Conservation (phyloP, 2,329 filamentous ascomycete species). For the Verruconis gallopava region DNA sequence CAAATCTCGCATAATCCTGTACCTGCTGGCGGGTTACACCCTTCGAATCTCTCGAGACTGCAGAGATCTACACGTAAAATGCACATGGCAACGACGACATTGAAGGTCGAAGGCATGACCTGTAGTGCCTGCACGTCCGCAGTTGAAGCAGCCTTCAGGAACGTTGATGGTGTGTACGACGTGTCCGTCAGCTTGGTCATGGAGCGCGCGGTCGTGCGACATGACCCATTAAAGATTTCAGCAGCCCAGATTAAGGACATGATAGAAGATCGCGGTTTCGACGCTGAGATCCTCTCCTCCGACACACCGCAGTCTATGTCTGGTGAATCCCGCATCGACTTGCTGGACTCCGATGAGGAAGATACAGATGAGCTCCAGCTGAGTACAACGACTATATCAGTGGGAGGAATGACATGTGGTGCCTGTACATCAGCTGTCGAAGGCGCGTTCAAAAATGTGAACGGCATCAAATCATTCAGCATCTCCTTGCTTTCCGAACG, state of each 20-base stretch:
- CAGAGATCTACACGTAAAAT: too few relatives aligned
- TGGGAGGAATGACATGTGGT: conserved; percentile 85
- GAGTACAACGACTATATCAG: conserved; percentile 52
- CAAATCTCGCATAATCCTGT: too few relatives aligned
- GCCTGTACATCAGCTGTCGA: conserved; percentile 81
- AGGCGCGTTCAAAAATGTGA: conserved; percentile 60
- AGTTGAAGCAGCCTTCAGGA: conserved; percentile 84
- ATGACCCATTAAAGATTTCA: conserved; percentile 63
- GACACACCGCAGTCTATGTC: conserved; percentile 50
- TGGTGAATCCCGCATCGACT: conserved; percentile 20
- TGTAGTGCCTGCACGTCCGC: conserved; percentile 92
- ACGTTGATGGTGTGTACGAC: conserved; percentile 64
- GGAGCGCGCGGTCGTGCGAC: conserved; percentile 87
- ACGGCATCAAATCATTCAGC: conserved; percentile 62
- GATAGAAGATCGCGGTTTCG: conserved; percentile 86
- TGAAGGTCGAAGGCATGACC: conserved; percentile 75
- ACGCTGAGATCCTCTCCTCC: conserved; percentile 75
- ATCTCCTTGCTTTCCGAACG: conserved; percentile 76
- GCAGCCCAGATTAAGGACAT: conserved; percentile 68
- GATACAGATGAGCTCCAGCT: conserved; percentile 26
- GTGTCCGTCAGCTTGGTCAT: conserved; percentile 91
- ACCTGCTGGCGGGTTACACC: too few relatives aligned
- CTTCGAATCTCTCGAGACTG: too few relatives aligned
- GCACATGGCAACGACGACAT: conserved; percentile 80
- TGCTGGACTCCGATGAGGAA: conserved; percentile 23